Evolutionary conservation across 176 grass and related monocot species (phyloP).

Genomic region (Saccharum spontaneum): DNA sequence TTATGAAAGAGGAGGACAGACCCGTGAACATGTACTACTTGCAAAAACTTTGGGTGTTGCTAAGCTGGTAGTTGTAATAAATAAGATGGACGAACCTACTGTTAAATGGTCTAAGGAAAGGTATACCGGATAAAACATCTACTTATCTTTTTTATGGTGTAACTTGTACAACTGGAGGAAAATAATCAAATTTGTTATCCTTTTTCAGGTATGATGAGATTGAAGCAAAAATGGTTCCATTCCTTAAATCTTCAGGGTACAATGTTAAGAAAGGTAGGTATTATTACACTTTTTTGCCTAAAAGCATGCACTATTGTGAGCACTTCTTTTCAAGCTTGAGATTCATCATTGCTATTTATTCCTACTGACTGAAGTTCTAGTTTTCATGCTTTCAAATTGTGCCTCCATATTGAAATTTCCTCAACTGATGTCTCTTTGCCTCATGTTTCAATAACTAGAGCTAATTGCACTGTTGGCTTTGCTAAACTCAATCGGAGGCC

Average conservation of each 20-base stretch:
- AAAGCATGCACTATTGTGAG: not conserved
- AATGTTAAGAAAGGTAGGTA: conserved; percentile 94
- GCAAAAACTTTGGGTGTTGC: conserved; percentile 82
- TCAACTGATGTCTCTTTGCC: not conserved
- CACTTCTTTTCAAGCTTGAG: not conserved
- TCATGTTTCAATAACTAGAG: not conserved
- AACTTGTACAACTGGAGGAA: not conserved
- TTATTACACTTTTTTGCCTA: not conserved
- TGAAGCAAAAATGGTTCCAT: conserved; percentile 82
- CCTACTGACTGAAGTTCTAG: not conserved
- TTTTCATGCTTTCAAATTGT: not conserved
- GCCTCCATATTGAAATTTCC: not conserved
- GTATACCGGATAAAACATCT: conserved; percentile 30
- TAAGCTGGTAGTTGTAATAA: conserved; percentile 77
- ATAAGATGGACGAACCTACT: conserved; percentile 87
- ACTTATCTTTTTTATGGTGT: conserved; percentile 7
- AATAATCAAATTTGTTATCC: conserved; percentile 28
- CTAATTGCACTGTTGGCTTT: not conserved
- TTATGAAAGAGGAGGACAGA: conserved; percentile 83
- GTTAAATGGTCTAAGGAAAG: conserved; percentile 78
- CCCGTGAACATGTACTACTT: conserved; percentile 76
- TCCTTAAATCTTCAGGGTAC: conserved; percentile 84
- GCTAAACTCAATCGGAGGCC: not conserved
- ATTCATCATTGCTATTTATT: not conserved
- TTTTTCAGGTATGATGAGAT: conserved; percentile 86